Evolutionary conservation across 176 grass and related monocot genomes (phyloP).

Genomic region (Eremochloa ophiuroides): DNA sequence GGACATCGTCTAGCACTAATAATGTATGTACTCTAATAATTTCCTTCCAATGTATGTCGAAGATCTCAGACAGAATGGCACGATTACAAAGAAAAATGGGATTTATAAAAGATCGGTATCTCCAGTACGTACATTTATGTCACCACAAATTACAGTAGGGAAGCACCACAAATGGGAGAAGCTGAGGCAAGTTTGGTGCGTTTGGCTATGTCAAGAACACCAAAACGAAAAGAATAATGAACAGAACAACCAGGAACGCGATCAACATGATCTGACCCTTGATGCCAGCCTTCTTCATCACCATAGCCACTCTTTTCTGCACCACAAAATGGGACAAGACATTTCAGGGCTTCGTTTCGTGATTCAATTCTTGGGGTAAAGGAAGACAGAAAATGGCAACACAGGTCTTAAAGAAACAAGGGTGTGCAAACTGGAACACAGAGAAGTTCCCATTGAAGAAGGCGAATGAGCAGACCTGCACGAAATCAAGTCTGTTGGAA

Average conservation of each 20-base stretch:
- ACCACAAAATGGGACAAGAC: not conserved
- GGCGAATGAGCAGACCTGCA: conserved; percentile 45
- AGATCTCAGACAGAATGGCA: not conserved
- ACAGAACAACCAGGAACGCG: conserved; percentile 69
- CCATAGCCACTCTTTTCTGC: conserved; percentile 90
- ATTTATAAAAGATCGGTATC: not conserved
- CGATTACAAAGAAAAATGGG: not conserved
- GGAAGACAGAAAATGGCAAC: too few relatives aligned
- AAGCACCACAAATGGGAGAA: not conserved
- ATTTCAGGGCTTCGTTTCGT: not conserved
- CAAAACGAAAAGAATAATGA: conserved; percentile 89
- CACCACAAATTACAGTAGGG: conserved; percentile 4
- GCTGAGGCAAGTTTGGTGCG: not conserved
- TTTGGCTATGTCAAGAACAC: conserved; percentile 67
- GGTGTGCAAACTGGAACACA: not conserved
- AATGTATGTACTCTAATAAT: too few relatives aligned
- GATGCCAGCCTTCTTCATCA: conserved; percentile 92
- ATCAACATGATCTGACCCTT: conserved; percentile 91
- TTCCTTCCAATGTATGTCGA: not conserved
- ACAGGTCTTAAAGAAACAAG: too few relatives aligned
- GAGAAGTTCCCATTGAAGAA: not conserved
- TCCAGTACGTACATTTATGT: not conserved
- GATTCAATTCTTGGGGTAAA: not conserved
- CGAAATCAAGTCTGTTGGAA: conserved; percentile 92
- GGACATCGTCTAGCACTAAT: too few relatives aligned